phyloP scores from a whole-genome alignment of 164 flowering plant genomes.

The Brasenia schreberi region DNA sequence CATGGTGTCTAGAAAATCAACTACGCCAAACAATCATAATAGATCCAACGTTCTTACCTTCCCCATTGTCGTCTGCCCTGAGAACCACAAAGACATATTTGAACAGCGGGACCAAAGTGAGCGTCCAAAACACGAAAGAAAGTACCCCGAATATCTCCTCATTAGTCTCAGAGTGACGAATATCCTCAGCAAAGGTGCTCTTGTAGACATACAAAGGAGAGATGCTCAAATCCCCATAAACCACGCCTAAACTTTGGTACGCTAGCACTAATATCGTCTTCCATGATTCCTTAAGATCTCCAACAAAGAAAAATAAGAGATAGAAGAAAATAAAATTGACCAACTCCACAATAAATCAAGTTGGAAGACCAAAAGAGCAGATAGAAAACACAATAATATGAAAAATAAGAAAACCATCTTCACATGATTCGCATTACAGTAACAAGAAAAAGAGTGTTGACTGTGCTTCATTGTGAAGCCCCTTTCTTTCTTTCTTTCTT shows the following conservation, averaged over 20 bases:
- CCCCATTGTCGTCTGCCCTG: constrained; percentile 77
- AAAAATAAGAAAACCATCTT: too few relatives aligned
- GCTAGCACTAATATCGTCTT: constrained; percentile 49
- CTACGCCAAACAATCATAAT: not conserved
- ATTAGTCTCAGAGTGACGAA: constrained; percentile 73
- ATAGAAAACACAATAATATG: too few relatives aligned
- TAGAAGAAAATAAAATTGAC: too few relatives aligned
- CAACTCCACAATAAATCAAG: too few relatives aligned
- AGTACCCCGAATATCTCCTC: constrained; percentile 79
- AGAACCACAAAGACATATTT: constrained; percentile 73
- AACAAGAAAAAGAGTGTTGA: too few relatives aligned
- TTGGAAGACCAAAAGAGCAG: too few relatives aligned
- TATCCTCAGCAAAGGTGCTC: constrained; percentile 81
- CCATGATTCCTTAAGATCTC: constrained; percentile 48
- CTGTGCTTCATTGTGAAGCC: too few relatives aligned
- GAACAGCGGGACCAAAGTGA: constrained; percentile 57
- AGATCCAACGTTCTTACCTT: constrained; percentile 24
- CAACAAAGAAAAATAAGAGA: too few relatives aligned
- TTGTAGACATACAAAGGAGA: constrained; percentile 83
- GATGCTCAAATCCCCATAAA: constrained; percentile 79
- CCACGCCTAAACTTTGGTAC: constrained; percentile 87
- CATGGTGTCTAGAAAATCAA: not conserved
- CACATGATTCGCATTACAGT: too few relatives aligned
- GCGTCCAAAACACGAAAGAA: constrained; percentile 76
- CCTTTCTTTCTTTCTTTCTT: too few relatives aligned